Evolutionary conservation across 805 yeast genomes (phyloP).

Genomic region (Pichia cabralensis): DNA sequence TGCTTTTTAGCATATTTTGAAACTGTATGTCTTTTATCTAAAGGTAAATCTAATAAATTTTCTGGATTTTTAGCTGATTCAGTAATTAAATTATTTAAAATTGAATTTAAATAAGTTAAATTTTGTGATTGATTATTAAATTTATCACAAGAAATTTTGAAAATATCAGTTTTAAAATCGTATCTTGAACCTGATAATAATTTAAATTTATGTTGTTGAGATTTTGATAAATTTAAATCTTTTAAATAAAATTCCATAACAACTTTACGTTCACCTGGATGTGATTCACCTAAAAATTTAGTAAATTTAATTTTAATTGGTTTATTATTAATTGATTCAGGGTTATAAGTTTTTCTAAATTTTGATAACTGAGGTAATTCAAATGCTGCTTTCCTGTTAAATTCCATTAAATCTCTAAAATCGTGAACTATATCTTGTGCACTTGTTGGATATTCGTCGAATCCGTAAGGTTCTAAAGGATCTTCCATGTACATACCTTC

Average conservation of each 20-base stretch:
- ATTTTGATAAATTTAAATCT: conserved; percentile 42
- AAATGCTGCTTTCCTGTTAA: conserved; percentile 78
- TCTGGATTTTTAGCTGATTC: conserved; percentile 51
- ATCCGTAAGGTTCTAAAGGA: conserved; percentile 33
- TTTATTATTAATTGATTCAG: conserved; percentile 30
- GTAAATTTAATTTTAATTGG: conserved; percentile 66
- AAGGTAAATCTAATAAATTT: conserved; percentile 72
- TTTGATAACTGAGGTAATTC: conserved; percentile 81
- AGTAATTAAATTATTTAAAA: conserved; percentile 47
- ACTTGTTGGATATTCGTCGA: conserved; percentile 54
- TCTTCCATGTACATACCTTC: conserved; percentile 24
- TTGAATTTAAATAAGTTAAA: conserved; percentile 59
- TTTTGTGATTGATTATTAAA: conserved; percentile 80
- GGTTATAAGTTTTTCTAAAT: conserved; percentile 59
- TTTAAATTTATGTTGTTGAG: conserved; percentile 63
- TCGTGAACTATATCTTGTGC: conserved; percentile 67
- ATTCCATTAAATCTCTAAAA: conserved; percentile 66
- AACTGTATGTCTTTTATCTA: conserved; percentile 63
- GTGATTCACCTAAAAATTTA: conserved; percentile 61
- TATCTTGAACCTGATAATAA: conserved; percentile 73
- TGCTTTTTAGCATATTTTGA: conserved; percentile 33
- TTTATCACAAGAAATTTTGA: conserved; percentile 56
- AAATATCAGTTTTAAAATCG: conserved; percentile 45
- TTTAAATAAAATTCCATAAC: conserved; percentile 42
- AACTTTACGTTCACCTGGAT: conserved; percentile 65